Conservation (phyloP, 2,329 filamentous ascomycete species). For the Stemphylium lycopersici region DNA sequence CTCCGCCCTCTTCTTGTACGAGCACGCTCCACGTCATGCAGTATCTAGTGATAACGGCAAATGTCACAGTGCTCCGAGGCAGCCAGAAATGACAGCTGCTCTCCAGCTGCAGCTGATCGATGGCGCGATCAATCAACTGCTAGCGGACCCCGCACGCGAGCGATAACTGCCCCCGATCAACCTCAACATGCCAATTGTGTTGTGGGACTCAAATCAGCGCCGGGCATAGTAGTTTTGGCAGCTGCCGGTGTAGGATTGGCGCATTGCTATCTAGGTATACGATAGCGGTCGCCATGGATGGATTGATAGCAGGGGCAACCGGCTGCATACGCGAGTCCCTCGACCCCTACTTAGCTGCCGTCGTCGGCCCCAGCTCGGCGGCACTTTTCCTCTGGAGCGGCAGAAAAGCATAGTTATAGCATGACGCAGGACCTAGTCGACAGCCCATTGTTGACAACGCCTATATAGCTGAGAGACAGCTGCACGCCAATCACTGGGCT, state of each 20-base stretch:
- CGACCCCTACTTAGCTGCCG: neutral
- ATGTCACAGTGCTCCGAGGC: neutral
- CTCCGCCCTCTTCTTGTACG: neutral
- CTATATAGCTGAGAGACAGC: neutral
- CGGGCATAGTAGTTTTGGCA: neutral
- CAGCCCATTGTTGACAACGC: neutral
- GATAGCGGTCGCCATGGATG: neutral
- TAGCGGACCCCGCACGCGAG: constrained; percentile 5
- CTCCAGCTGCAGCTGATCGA: neutral
- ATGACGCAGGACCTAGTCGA: constrained; percentile 14
- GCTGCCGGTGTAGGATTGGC: neutral
- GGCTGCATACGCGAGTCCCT: neutral
- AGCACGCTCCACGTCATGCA: neutral
- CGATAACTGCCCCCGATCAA: neutral
- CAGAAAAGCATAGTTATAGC: constrained; percentile 16
- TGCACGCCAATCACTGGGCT: neutral
- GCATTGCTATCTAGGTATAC: neutral
- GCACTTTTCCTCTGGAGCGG: neutral
- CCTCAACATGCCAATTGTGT: neutral
- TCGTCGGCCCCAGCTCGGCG: constrained; percentile 12
- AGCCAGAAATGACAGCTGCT: neutral
- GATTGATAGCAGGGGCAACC: constrained; percentile 2
- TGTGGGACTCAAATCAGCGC: neutral
- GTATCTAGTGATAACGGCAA: neutral
- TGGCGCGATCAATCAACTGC: neutral